These are phyloP conservation scores for Ophiocordyceps polyrhachis-furcata DNA, from an alignment of 2,329 filamentous ascomycete species.

Conservation along the genomic window DNA sequence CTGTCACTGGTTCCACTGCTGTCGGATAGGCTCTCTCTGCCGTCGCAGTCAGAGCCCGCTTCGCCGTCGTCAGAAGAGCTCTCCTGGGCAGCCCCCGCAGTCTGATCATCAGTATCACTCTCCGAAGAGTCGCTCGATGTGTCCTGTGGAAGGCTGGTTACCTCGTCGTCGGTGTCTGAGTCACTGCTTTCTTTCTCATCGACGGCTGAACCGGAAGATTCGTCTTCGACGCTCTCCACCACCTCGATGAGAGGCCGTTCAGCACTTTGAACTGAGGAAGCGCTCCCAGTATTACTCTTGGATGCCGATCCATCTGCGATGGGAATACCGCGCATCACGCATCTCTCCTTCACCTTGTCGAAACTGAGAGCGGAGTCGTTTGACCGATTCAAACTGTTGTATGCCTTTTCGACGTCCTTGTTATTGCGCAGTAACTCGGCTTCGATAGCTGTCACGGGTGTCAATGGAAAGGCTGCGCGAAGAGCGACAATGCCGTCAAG, in stretches of 20 bases:
- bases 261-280: neutral
- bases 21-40: neutral
- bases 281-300: neutral
- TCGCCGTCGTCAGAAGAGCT: neutral
- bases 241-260: conserved; percentile 12
- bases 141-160: neutral
- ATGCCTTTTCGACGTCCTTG: conserved; percentile 19
- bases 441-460: conserved; percentile 16
- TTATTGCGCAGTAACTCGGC: conserved; percentile 14
- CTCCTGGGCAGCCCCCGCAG: neutral
- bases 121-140: neutral
- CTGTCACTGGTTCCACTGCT: conserved; percentile 4
- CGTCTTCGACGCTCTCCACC: neutral
- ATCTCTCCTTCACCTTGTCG: conserved; percentile 14
- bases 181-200: neutral
- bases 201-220: neutral
- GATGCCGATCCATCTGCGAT: conserved; percentile 1
- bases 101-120: conserved; percentile 2
- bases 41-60: neutral
- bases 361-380: conserved; percentile 14
- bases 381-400: conserved; percentile 14
- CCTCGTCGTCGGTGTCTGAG: neutral
- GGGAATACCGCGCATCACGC: conserved; percentile 5
- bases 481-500: conserved; percentile 18
- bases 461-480: conserved; percentile 23